Evolutionary conservation across 257 asterid species (phyloP), one percentile per base, ranked within the genome.

Genomic region (Solanum phureja): DNA sequence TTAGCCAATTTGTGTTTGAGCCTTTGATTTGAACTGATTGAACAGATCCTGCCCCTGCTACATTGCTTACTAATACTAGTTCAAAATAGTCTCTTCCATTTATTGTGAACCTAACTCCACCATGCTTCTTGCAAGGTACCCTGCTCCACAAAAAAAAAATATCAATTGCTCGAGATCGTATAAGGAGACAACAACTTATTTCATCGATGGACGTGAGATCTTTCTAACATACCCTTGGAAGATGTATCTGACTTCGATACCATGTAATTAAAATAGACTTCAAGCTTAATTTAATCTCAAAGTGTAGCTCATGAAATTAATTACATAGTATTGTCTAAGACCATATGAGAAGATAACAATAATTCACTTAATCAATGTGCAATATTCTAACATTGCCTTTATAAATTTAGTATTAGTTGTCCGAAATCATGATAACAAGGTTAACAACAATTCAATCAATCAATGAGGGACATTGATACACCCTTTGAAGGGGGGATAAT

Each of bases 21-120:
- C 98, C 99, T 92, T 95, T 95, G 87, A 97, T 93, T 88, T 90
- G 92, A 3, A 95, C 95, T 4, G 98, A 93, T 35, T 40, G 84
- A 44, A 97, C 84, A 3, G 97, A 93, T 87, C 99, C 99, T 1
- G 96, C 98, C 11, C 95, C 95, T 1, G 89, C 99, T 42, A 97
- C 98, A 38, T 97, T 95, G 90, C 87, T 91, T 8, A 97, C 86
- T 85, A 88, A 6, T 1, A 97, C 98, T 8, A 97, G 95, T 91
- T 95, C 98, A 72, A 97, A 97, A 91, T 93, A 94, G 73, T 91
- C 93, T 24, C 94, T 89, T 6, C 99, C 99, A 35, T 93, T 95
- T 64, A 97, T 90, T 3, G 94, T 91, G 93, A 97, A 95, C 46
- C 98, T 91, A 0, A 95, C 98, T 73, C 99, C 98, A 1, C 98